Evolutionary conservation across 2,329 filamentous ascomycete genomes (phyloP).

Genomic region (Paecilomyces sp.): DNA sequence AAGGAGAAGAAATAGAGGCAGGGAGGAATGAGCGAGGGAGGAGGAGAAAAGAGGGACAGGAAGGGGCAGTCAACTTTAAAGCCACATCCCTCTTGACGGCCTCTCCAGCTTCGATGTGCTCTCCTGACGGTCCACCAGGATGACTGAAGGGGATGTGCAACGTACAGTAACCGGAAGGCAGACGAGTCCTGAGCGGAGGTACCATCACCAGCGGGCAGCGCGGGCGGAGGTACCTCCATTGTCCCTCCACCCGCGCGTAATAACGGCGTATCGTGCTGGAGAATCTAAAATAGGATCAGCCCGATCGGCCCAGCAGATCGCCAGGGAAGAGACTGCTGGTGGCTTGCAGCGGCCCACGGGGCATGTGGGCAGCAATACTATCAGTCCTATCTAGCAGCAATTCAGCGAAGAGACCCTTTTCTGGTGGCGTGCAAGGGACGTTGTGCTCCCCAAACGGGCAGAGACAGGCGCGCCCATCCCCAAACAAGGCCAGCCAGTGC

Average conservation of each 20-base stretch:
- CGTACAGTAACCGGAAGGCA: not conserved
- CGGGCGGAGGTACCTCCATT: not conserved
- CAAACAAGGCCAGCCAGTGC: not conserved
- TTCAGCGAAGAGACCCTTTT: not conserved
- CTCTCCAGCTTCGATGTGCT: not conserved
- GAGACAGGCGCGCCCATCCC: not conserved
- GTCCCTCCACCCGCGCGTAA: not conserved
- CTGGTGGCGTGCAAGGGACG: not conserved
- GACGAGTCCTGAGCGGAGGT: not conserved
- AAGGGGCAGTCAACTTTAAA: not conserved
- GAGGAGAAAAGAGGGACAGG: not conserved
- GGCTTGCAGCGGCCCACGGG: not conserved
- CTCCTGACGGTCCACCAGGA: not conserved
- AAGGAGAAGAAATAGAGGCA: not conserved
- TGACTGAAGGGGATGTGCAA: not conserved
- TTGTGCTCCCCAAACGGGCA: not conserved
- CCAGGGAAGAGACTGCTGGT: not conserved
- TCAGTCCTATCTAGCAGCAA: too few relatives aligned
- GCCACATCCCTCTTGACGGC: not conserved
- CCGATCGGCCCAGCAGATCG: conserved; percentile 1
- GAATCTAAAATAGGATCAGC: not conserved
- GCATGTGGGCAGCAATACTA: not conserved
- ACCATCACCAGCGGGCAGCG: not conserved
- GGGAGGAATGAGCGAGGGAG: conserved; percentile 1
- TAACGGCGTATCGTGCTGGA: not conserved